A percentile compares a stretch with the other conserved stretches of the same genome.
phyloP scores from a whole-genome alignment of 805 yeast species.

The Danielia reshetovae region DNA sequence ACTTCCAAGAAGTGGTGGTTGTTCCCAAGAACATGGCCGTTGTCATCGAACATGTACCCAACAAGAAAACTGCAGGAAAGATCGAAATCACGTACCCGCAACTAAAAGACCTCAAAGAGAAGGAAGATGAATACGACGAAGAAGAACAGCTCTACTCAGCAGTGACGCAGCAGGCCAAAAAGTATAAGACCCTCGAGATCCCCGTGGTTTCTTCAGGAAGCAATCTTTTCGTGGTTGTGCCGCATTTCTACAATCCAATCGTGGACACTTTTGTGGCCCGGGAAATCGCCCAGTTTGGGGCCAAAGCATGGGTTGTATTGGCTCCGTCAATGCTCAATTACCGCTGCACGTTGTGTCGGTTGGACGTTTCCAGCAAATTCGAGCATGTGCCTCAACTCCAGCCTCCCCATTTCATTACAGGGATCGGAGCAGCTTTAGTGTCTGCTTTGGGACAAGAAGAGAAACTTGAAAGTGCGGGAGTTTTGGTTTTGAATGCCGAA shows the following conservation, averaged over 20 bases:
- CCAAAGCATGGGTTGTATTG: constrained; percentile 24
- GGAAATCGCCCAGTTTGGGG: neutral
- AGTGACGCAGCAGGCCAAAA: constrained; percentile 16
- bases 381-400: constrained; percentile 27
- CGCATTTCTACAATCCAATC: constrained; percentile 35
- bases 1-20: constrained; percentile 10
- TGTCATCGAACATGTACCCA: constrained; percentile 12
- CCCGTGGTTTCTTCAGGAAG: constrained; percentile 12
- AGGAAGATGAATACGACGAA: constrained; percentile 42
- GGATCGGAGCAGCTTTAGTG: constrained; percentile 46
- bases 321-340: constrained; percentile 37
- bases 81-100: constrained; percentile 13
- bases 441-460: constrained; percentile 18
- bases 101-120: constrained; percentile 10
- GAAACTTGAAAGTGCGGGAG: constrained; percentile 5
- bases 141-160: constrained; percentile 48
- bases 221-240: constrained; percentile 20
- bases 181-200: constrained; percentile 19
- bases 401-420: constrained; percentile 64
- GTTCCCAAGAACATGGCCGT: constrained; percentile 17
- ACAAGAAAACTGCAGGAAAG: constrained; percentile 14
- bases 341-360: constrained; percentile 22
- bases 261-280: constrained; percentile 26
- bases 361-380: constrained; percentile 13
- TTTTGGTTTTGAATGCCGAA: constrained; percentile 48